Conservation (phyloP, 2,329 filamentous ascomycete species). For the Monilinia fructigena region DNA sequence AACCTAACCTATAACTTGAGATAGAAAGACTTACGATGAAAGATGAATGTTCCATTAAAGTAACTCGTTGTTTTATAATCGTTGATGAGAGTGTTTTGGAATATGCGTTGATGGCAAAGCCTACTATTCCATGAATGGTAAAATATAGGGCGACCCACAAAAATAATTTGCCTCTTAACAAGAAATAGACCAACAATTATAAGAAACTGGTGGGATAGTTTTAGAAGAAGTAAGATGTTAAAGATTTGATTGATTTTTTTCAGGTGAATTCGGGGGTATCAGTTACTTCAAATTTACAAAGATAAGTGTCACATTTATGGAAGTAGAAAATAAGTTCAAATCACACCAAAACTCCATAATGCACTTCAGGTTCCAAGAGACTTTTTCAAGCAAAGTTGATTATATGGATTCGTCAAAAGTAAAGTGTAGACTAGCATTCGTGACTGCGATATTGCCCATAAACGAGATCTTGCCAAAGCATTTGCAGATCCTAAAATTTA, state of each 20-base stretch:
- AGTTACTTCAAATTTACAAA: neutral
- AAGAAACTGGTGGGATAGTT: too few relatives aligned
- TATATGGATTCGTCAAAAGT: neutral
- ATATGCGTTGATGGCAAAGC: neutral
- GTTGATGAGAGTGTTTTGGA: neutral
- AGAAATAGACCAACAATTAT: too few relatives aligned
- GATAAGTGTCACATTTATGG: neutral
- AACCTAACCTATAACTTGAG: neutral
- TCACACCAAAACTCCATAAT: too few relatives aligned
- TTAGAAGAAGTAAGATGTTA: too few relatives aligned
- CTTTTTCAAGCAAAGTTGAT: neutral
- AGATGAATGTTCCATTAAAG: fast-evolving
- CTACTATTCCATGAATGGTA: neutral
- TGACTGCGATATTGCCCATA: too few relatives aligned
- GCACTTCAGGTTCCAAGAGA: too few relatives aligned
- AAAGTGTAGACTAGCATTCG: neutral
- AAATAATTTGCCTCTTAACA: too few relatives aligned
- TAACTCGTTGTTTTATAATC: neutral
- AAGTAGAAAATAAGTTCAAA: too few relatives aligned
- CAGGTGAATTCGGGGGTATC: neutral
- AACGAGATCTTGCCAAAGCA: neutral
- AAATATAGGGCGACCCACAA: neutral
- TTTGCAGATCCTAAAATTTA: neutral
- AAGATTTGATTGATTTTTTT: neutral
- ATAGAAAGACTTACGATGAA: neutral